phyloP scores from a whole-genome alignment of 2,329 filamentous ascomycete genomes.

The Curvularia verruculosa region DNA sequence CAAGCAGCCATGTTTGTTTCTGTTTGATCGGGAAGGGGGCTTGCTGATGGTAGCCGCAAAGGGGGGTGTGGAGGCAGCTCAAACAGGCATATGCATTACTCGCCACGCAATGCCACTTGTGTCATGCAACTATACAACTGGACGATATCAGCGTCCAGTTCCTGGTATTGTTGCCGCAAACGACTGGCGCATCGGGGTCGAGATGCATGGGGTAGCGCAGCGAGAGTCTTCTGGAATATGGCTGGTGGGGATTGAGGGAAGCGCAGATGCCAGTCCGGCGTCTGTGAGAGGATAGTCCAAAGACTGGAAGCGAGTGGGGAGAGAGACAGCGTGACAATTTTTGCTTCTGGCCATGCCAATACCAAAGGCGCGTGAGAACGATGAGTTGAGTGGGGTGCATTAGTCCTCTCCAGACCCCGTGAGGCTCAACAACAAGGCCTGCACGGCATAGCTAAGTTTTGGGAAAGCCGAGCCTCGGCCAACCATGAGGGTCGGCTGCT shows the following conservation, averaged over 20 bases:
- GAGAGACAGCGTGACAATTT: constrained; percentile 10
- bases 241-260: constrained; percentile 3
- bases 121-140: background rate
- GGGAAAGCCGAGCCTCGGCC: constrained; percentile 24
- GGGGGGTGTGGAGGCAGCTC: background rate
- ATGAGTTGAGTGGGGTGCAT: constrained; percentile 34
- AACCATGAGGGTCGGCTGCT: constrained; percentile 11
- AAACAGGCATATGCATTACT: background rate
- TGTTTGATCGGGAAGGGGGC: background rate
- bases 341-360: constrained; percentile 32
- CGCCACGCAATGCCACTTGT: background rate
- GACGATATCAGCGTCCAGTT: constrained; percentile 2
- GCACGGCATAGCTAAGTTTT: constrained; percentile 23
- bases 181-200: constrained; percentile 1
- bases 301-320: constrained; percentile 14
- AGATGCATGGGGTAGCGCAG: constrained; percentile 6
- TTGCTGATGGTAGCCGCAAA: background rate
- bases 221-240: constrained; percentile 29
- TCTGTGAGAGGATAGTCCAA: constrained; percentile 15
- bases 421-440: constrained; percentile 40
- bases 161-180: constrained; percentile 3
- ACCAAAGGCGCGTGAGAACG: constrained; percentile 15
- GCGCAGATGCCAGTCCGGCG: constrained; percentile 13
- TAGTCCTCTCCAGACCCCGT: constrained; percentile 28
- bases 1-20: constrained; percentile 4